Evolutionary conservation across 208 protist species (phyloP), one percentile per base, ranked within the genome.

Genomic region (Angomonas ambiguus): DNA sequence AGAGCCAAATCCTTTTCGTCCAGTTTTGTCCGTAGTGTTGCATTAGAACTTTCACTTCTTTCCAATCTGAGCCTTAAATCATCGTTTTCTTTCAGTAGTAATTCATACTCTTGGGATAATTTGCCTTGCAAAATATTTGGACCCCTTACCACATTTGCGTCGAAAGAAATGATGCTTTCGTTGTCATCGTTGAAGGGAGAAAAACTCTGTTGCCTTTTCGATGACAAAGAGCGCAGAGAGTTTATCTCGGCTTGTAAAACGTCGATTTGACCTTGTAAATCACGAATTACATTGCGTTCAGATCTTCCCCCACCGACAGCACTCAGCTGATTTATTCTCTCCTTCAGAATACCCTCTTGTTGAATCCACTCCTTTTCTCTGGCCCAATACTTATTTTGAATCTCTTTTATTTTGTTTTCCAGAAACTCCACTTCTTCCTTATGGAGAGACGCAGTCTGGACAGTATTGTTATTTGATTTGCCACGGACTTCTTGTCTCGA

Each of bases 361-460:
- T 67, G 61, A 24, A 75, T 49, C 84, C 82, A 91, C 45, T 83
- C 79, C 41, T 82, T 77, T 60, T 94, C 87, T 70, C 85, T 91
- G 27, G 62, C 31, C 79, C 84, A 86, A 51, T 73, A 61, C 31
- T 68, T 74, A 31, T 94, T 64, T 48, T 88, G 72, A 20, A 62
- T 25, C 16, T 82, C 72, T 41, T 80, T 82, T 38, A 94, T 42
- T 51, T 88, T 91, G 30, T 69, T 32, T 53, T 94, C 87, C 38
- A 94, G 82, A 45, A 87, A 71, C 1, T 68, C 72, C 55, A 91
- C 80, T 41, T 94, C 84, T 51, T 91, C 84, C 35, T 53, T 88
- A 73, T 64, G 87, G 79, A 32, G 90, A 55, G n/a, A n/a, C n/a
- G 16, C 65, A 67, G n/a, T 69, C 67, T 10, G 67, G 66, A 49